Evolutionary conservation across 1,284 basidiomycete genomes (phyloP).

Genomic region (Apiotrichum sp.): DNA sequence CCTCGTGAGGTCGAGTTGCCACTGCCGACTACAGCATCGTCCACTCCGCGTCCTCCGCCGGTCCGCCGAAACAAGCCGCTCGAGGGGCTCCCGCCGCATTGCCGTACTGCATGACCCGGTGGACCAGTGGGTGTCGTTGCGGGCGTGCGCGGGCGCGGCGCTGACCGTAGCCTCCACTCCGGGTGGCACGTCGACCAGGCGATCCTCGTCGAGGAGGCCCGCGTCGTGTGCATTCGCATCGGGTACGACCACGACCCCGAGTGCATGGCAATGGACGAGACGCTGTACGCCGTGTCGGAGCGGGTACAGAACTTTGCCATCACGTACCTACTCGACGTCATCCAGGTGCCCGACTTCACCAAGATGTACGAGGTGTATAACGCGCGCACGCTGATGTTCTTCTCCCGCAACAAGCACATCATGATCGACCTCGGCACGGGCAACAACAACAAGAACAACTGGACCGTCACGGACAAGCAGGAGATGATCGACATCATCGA

Average conservation of each 20-base stretch:
- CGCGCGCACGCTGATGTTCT: slow-evolving; percentile 94
- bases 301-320: slow-evolving; percentile 98
- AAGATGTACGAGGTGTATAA: slow-evolving; percentile 77
- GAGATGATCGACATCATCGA: slow-evolving; percentile 98
- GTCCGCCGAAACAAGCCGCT: too few species aligned
- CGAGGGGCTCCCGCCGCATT: too few species aligned
- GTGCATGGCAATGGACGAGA: slow-evolving; percentile 99
- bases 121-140: too few species aligned
- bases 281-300: slow-evolving; percentile 83
- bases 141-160: too few species aligned
- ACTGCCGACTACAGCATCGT: too few species aligned
- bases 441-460: slow-evolving; percentile 99
- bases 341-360: slow-evolving; percentile 97
- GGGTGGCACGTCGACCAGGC: slow-evolving; percentile 93
- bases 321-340: slow-evolving; percentile 92
- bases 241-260: slow-evolving; percentile 91
- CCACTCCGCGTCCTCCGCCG: too few species aligned
- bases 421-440: slow-evolving; percentile 99
- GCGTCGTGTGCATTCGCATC: slow-evolving; percentile 90
- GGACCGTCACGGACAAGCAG: slow-evolving; percentile 96
- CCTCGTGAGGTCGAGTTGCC: too few species aligned
- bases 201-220: slow-evolving; percentile 94
- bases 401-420: slow-evolving; percentile 98
- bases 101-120: too few species aligned
- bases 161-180: slow-evolving; percentile 57